Evolutionary conservation across 2,329 filamentous ascomycete genomes (phyloP).

Genomic region (Penicillium sp.): DNA sequence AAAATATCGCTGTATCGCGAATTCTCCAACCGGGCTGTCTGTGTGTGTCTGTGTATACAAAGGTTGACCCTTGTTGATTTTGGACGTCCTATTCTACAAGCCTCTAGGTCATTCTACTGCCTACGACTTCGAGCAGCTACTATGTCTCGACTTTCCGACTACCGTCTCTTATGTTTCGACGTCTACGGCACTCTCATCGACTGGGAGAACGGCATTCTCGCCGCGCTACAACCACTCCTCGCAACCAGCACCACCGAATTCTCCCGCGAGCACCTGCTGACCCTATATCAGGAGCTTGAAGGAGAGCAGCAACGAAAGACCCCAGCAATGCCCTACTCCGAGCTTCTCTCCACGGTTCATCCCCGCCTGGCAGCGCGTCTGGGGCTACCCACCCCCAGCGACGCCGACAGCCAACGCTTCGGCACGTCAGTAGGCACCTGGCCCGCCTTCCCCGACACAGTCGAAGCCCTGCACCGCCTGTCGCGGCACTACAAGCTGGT

Average conservation of each 20-base stretch:
- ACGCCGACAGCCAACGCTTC: slow-evolving; percentile 48
- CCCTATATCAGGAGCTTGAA: slow-evolving; percentile 38
- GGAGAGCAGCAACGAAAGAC: slow-evolving; percentile 54
- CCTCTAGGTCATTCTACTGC: neutral
- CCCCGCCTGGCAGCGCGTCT: slow-evolving; percentile 36
- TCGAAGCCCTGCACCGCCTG: slow-evolving; percentile 54
- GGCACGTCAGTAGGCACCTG: slow-evolving; percentile 54
- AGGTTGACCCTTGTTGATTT: neutral
- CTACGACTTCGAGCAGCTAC: neutral
- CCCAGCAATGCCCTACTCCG: slow-evolving; percentile 62
- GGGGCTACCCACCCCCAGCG: slow-evolving; percentile 19
- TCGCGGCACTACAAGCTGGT: slow-evolving; percentile 57
- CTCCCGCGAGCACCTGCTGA: slow-evolving; percentile 26
- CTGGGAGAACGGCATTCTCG: slow-evolving; percentile 69
- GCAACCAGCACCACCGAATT: slow-evolving; percentile 45
- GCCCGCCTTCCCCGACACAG: slow-evolving; percentile 60
- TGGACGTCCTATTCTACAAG: neutral
- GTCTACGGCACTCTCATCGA: slow-evolving; percentile 79
- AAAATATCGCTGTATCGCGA: neutral
- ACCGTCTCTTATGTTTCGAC: slow-evolving; percentile 68
- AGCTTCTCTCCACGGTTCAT: slow-evolving; percentile 57
- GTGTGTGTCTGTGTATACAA: neutral
- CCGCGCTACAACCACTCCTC: slow-evolving; percentile 51
- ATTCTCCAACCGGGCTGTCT: neutral
- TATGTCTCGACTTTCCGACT: slow-evolving; percentile 38